Percentiles rank a stretch among this genome's conserved stretches.
Conservation (phyloP, 768 basidiomycete species). For the Imleria badia region DNA sequence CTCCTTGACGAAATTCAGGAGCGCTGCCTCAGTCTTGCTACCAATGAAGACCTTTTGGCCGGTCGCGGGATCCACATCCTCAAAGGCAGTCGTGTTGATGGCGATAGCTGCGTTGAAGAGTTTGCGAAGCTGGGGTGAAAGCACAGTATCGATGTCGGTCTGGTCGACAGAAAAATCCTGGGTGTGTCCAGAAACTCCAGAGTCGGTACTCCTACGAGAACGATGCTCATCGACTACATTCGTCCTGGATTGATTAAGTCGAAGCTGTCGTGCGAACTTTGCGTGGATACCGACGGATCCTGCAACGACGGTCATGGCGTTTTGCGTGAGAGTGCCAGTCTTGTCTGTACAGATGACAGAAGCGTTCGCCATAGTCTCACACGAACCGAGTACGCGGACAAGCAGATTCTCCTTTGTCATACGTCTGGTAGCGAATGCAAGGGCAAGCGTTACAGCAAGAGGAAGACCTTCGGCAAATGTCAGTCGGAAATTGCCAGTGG, state of each 20-base stretch:
- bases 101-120: conserved; percentile 86
- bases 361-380: conserved; percentile 98
- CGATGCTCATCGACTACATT: conserved; percentile 61
- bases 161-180: conserved; percentile 89
- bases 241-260: conserved; percentile 66
- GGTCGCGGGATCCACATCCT: conserved; percentile 66
- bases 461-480: conserved; percentile 64
- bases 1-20: conserved; percentile 82
- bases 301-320: conserved; percentile 94
- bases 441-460: conserved; percentile 91
- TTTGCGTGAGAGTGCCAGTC: conserved; percentile 95
- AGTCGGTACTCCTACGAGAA: conserved; percentile 32
- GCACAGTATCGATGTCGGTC: conserved; percentile 58
- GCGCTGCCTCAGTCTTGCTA: conserved; percentile 93
- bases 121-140: conserved; percentile 57
- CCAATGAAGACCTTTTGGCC: conserved; percentile 72
- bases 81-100: conserved; percentile 93
- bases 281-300: conserved; percentile 92
- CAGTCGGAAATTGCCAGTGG: background rate
- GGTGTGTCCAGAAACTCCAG: conserved; percentile 38
- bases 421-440: conserved; percentile 97
- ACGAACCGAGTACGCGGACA: conserved; percentile 93
- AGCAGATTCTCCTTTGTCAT: conserved; percentile 96
- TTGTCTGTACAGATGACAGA: conserved; percentile 96
- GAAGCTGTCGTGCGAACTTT: conserved; percentile 84